A percentile compares a stretch with the other conserved stretches of the same genome.
Evolutionary conservation across 2,329 filamentous ascomycete species (phyloP).

Genomic region (Orbilia quercus): DNA sequence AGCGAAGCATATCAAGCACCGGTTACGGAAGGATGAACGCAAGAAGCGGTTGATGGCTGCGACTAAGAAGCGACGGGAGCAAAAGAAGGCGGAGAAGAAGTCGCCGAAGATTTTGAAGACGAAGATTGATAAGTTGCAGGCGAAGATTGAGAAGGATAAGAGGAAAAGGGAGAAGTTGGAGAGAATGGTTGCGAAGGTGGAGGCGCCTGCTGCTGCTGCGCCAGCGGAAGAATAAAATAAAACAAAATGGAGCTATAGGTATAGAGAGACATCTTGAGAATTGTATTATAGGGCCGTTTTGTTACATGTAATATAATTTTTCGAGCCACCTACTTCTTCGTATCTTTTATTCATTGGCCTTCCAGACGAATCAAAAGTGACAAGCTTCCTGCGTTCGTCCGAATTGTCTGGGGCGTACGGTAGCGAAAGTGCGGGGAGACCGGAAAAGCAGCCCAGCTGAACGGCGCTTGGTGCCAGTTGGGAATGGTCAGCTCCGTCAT

Average conservation of each 20-base stretch:
- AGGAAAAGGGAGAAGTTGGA: slow-evolving; percentile 40
- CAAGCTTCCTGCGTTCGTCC: slow-evolving; percentile 11
- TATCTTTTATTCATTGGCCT: too few species aligned
- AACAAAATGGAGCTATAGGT: neutral
- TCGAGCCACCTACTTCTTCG: neutral
- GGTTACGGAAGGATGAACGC: slow-evolving; percentile 40
- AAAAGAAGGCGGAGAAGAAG: slow-evolving; percentile 27
- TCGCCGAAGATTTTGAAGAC: slow-evolving; percentile 36
- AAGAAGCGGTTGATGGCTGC: slow-evolving; percentile 50
- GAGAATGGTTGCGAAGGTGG: slow-evolving; percentile 22
- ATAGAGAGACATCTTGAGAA: neutral
- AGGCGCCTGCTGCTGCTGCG: neutral
- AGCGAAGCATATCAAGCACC: slow-evolving; percentile 44
- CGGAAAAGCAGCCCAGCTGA: neutral
- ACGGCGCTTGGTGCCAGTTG: slow-evolving; percentile 3
- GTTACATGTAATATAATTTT: slow-evolving; percentile 8
- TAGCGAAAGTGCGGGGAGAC: slow-evolving; percentile 50
- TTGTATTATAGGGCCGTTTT: slow-evolving; percentile 35
- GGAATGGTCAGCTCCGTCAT: slow-evolving; percentile 50
- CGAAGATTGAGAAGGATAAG: slow-evolving; percentile 44
- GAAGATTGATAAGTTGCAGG: slow-evolving; percentile 39
- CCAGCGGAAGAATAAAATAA: slow-evolving; percentile 12
- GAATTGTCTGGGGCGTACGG: slow-evolving; percentile 25
- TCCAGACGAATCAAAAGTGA: too few species aligned
- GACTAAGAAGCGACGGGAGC: slow-evolving; percentile 29